Percentiles rank a stretch among this genome's conserved stretches.
These are phyloP conservation scores for Ilex asprella DNA, from an alignment of 257 asterid species.

Conservation along the genomic window DNA sequence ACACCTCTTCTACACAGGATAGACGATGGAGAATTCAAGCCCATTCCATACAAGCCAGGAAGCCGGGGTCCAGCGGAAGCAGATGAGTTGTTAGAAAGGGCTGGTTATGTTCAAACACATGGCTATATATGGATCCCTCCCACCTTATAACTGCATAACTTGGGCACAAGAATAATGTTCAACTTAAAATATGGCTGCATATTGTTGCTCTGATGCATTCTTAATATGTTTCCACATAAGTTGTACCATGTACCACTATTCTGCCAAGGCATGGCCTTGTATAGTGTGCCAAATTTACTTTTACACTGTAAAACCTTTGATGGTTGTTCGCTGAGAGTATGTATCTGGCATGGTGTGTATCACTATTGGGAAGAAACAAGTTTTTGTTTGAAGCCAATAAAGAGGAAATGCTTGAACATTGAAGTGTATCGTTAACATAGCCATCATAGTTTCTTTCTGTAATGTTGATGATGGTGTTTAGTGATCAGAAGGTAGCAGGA, in stretches of 20 bases:
- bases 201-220: background rate
- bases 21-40: conserved; percentile 70
- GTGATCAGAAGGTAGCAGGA: too few species aligned
- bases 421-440: background rate
- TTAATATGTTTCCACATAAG: background rate
- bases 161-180: too few species aligned
- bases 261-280: background rate
- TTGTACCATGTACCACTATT: too few species aligned
- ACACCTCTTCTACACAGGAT: conserved; percentile 88
- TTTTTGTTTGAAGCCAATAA: background rate
- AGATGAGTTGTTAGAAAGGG: conserved; percentile 53
- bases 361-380: background rate
- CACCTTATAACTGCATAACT: conserved; percentile 26
- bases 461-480: too few species aligned
- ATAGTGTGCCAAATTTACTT: background rate
- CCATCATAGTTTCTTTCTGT: too few species aligned
- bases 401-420: background rate
- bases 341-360: background rate
- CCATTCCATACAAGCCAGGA: conserved; percentile 67
- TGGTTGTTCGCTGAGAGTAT: background rate
- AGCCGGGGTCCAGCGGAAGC: conserved; percentile 96
- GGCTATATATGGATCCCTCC: conserved; percentile 97
- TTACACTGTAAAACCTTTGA: background rate
- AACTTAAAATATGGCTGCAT: background rate
- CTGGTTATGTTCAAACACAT: conserved; percentile 91